Base-by-base conservation (phyloP, 192 early-diverging fungal genomes). In the Thamnidium elegans region DNA sequence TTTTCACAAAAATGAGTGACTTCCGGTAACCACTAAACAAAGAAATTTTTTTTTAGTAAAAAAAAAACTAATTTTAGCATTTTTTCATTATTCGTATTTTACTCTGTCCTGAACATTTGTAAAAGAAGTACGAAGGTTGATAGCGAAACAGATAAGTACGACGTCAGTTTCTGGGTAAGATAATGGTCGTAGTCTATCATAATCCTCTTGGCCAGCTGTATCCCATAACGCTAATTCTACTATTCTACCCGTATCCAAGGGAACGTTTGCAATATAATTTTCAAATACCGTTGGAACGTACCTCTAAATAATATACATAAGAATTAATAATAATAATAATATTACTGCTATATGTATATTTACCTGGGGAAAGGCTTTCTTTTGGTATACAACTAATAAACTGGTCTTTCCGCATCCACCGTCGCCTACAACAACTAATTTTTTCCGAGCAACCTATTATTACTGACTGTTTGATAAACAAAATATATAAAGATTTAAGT, bases 371-470 rank as follows among this genome's bases (percentile, higher is more conserved):
- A 91, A 93, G 21, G 69, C 65, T 23, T 85, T 84, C 20, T 89
- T 85, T 48, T 84, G 83, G 61, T 84, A 90, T n/a, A 88, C 86
- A 23, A 87, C 88, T 13, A 92, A 71, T 54, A 92, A 75, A 55
- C 82, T 84, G 3, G 91, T 92, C 70, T 93, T 93, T 15, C 91
- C 90, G 55, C 89, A 88, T 31, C 84, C 87, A 62, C 91, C 91
- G 71, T 92, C 90, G 30, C 91, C 91, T 56, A 92, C 90, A 31
- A 90, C 85, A 39, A 92, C 91, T 48, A 92, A 79, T 65, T 92
- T 92, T 64, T 86, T 81, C 26, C 71, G 60, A 50, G 68, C 45
- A 44, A 70, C 43, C 68, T 26, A 26, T 26, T 70, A 58, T 54
- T 17, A 20, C 17, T 54, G 7, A 50, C 5, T 13, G 44, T n/a